Conservation (phyloP, 257 asterid species). For the Nicotiana benthamiana region DNA sequence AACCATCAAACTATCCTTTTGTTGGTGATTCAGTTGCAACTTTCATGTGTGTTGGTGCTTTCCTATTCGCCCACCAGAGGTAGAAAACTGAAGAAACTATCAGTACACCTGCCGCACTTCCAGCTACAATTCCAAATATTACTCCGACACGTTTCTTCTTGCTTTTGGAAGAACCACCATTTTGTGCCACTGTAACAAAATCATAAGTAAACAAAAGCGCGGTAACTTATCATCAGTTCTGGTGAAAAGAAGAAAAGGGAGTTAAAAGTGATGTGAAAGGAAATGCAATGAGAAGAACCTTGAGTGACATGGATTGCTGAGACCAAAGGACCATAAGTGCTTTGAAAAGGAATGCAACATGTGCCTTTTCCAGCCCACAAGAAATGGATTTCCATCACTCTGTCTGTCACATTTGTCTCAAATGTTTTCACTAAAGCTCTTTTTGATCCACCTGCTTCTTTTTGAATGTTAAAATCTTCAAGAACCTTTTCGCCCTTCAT, state of each 20-base stretch:
- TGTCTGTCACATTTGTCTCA: slow-evolving; percentile 43
- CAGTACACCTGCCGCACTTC: slow-evolving; percentile 31
- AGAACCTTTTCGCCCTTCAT: slow-evolving; percentile 42
- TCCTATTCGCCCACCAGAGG: slow-evolving; percentile 32
- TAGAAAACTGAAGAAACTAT: slow-evolving; percentile 28
- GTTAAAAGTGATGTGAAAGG: background rate
- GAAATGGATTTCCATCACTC: slow-evolving; percentile 46
- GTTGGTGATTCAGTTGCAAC: slow-evolving; percentile 28
- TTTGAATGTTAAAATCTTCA: slow-evolving; percentile 40
- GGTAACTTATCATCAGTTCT: background rate
- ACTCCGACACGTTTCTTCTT: slow-evolving; percentile 21
- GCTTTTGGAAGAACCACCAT: slow-evolving; percentile 18
- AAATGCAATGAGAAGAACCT: slow-evolving; percentile 26
- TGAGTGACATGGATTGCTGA: slow-evolving; percentile 45
- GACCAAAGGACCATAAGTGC: slow-evolving; percentile 56
- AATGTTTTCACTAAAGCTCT: slow-evolving; percentile 38
- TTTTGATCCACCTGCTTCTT: slow-evolving; percentile 52
- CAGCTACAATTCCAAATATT: slow-evolving; percentile 31
- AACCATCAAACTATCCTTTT: background rate
- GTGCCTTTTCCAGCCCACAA: slow-evolving; percentile 62
- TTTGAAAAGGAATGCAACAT: slow-evolving; percentile 58
- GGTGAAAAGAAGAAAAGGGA: background rate
- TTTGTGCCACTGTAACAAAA: slow-evolving; percentile 23
- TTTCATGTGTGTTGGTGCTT: slow-evolving; percentile 19
- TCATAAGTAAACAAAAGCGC: background rate